These are phyloP conservation scores for Trichothecium roseum DNA, from an alignment of 2,329 filamentous ascomycete genomes.

Conservation along the genomic window DNA sequence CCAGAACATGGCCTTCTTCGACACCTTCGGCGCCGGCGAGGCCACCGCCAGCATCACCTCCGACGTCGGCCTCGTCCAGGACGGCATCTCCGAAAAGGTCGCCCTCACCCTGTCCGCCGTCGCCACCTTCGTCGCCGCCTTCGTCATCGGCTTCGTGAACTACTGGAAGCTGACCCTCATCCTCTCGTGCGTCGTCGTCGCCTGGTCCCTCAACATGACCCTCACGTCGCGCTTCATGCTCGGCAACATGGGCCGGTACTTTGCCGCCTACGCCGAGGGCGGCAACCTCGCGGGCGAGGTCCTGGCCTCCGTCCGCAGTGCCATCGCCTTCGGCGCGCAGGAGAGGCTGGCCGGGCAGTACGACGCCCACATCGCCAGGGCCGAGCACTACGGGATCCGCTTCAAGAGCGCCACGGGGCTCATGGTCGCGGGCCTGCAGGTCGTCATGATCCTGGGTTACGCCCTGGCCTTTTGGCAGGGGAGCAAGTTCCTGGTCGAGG, in stretches of 20 bases:
- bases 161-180: constrained; percentile 82
- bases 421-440: constrained; percentile 69
- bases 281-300: constrained; percentile 79
- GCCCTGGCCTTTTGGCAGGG: constrained; percentile 73
- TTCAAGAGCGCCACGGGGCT: constrained; percentile 55
- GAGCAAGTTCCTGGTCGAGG: constrained; percentile 53
- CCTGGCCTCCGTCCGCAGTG: constrained; percentile 73
- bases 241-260: constrained; percentile 43
- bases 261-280: constrained; percentile 65
- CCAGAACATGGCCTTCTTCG: constrained; percentile 2
- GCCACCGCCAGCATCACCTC: constrained; percentile 49
- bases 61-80: constrained; percentile 75
- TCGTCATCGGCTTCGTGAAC: constrained; percentile 70
- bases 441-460: constrained; percentile 66
- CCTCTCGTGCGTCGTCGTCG: constrained; percentile 61
- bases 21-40: constrained; percentile 1
- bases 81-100: constrained; percentile 75
- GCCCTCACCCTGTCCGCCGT: constrained; percentile 57
- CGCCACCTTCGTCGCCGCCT: constrained; percentile 68
- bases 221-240: constrained; percentile 42
- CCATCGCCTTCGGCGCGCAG: constrained; percentile 78
- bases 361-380: constrained; percentile 54
- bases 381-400: constrained; percentile 58
- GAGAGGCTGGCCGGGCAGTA: constrained; percentile 71
- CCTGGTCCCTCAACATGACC: constrained; percentile 36